Evolutionary conservation across 139 green algal genomes (phyloP).

Genomic region (Medakamo hakoo): DNA sequence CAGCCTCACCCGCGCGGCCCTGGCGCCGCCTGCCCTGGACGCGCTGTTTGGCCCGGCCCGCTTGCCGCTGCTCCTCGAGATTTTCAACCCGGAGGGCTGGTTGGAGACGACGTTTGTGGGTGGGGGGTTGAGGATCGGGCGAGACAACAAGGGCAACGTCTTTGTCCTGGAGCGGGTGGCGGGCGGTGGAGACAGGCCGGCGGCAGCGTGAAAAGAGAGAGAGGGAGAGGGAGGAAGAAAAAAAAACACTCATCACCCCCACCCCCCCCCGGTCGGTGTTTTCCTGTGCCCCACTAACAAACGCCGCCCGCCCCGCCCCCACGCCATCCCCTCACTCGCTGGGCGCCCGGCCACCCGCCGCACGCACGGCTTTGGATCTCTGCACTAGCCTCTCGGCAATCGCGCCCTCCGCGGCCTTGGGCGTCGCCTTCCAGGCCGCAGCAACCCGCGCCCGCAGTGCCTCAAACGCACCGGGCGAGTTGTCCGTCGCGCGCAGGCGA

Average conservation of each 20-base stretch:
- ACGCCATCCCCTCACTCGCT: too few species aligned
- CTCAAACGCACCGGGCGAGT: constrained; percentile 27
- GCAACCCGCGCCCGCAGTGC: constrained; percentile 30
- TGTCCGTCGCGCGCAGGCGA: neutral
- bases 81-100: neutral
- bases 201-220: too few species aligned
- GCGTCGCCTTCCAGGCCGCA: constrained; percentile 47
- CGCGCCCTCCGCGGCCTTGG: constrained; percentile 32
- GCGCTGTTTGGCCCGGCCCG: neutral
- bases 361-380: too few species aligned
- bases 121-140: neutral
- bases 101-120: neutral
- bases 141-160: neutral
- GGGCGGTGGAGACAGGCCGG: too few species aligned
- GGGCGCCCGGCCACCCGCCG: too few species aligned
- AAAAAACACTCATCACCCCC: too few species aligned
- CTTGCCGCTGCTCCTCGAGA: neutral
- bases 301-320: too few species aligned
- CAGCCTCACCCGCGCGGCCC: neutral
- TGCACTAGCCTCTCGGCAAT: too few species aligned
- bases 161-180: neutral
- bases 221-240: too few species aligned
- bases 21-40: neutral
- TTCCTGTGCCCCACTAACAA: too few species aligned
- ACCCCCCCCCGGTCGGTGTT: too few species aligned